Percentiles rank a stretch among this genome's conserved stretches.
Evolutionary conservation across 805 yeast species (phyloP).

Genomic region (Jamesozyma gamospora): DNA sequence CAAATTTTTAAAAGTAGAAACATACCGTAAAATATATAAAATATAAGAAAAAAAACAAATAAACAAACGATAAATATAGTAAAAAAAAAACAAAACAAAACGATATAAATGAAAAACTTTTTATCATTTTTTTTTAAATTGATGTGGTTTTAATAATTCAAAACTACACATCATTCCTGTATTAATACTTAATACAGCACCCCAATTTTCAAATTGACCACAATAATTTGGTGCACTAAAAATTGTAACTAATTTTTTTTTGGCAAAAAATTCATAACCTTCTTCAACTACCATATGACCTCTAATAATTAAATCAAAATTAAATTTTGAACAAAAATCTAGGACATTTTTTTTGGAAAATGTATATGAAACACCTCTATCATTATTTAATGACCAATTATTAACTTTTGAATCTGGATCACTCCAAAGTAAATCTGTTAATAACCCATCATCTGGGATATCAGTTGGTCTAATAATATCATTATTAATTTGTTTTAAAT

Average conservation of each 20-base stretch:
- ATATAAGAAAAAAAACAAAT: not conserved
- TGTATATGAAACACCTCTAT: conserved; percentile 73
- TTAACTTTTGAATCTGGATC: conserved; percentile 53
- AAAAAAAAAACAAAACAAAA: not conserved
- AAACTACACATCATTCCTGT: conserved; percentile 60
- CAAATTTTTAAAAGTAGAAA: too few relatives aligned
- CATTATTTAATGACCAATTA: conserved; percentile 62
- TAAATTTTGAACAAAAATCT: conserved; percentile 52
- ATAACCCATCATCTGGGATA: conserved; percentile 66
- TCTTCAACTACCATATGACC: conserved; percentile 90
- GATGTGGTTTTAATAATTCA: conserved; percentile 53
- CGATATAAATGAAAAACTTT: not conserved
- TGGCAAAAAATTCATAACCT: conserved; percentile 75
- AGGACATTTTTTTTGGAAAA: conserved; percentile 63
- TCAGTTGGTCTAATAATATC: conserved; percentile 67
- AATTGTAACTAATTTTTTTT: conserved; percentile 63
- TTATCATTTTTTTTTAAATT: conserved; percentile 9
- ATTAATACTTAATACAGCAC: conserved; percentile 69
- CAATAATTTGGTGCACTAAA: conserved; percentile 80
- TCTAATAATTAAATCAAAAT: conserved; percentile 65
- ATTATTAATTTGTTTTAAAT: conserved; percentile 52
- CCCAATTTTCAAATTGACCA: conserved; percentile 73
- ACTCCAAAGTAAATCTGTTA: conserved; percentile 75
- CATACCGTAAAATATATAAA: not conserved
- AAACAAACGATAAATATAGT: not conserved